These are phyloP conservation scores for Fraxinus anomala DNA, from an alignment of 257 asterid genomes.

Conservation along the genomic window DNA sequence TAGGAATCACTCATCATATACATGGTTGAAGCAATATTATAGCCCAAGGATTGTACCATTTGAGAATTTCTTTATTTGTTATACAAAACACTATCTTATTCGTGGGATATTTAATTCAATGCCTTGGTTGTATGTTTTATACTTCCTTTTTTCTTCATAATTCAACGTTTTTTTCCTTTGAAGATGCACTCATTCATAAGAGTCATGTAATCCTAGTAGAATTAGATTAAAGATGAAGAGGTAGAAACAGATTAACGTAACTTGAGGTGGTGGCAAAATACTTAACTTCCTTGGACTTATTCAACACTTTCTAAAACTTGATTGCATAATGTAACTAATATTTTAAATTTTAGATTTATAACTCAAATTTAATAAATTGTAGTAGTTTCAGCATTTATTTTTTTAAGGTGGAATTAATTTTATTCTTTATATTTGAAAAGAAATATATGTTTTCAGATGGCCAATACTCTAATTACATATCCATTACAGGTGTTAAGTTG, in stretches of 20 bases:
- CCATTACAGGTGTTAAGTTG: not conserved
- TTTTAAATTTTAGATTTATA: no score
- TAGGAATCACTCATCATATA: not conserved
- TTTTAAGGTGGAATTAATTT: not conserved
- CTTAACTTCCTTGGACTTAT: slow-evolving; percentile 3
- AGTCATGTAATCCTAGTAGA: not conserved
- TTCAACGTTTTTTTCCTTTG: not conserved
- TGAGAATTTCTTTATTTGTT: not conserved
- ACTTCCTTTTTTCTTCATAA: not conserved
- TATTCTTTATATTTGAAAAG: no score
- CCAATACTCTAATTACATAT: not conserved
- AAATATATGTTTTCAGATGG: not conserved
- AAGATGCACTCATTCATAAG: not conserved
- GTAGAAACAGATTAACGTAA: not conserved
- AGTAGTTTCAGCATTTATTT: no score
- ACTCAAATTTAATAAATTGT: no score
- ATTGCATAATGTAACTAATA: not conserved
- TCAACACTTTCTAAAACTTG: not conserved
- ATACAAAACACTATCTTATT: not conserved
- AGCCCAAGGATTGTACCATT: not conserved
- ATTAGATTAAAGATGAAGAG: not conserved
- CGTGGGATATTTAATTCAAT: not conserved
- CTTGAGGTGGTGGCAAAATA: not conserved
- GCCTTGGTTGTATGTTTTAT: not conserved
- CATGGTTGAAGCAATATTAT: not conserved